Evolutionary conservation across 2,329 filamentous ascomycete species (phyloP).

Genomic region (Pseudopithomyces maydicus): DNA sequence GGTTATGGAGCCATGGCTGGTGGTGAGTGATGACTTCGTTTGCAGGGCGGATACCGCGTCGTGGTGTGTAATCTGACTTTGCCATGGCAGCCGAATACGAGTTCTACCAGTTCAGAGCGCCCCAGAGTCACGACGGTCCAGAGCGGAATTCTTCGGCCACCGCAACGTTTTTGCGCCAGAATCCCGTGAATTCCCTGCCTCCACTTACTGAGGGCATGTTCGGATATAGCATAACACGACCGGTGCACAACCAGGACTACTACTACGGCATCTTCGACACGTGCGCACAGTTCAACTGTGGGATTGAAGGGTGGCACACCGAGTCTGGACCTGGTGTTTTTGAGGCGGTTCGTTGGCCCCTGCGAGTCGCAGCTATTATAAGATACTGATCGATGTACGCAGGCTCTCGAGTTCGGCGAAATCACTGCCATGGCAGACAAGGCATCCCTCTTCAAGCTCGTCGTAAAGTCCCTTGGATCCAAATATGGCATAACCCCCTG

Average conservation of each 20-base stretch:
- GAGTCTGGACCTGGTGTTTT: slow-evolving; percentile 94
- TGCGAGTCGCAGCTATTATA: background rate
- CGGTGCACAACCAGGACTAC: slow-evolving; percentile 89
- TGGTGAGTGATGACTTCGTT: slow-evolving; percentile 60
- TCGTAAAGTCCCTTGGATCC: slow-evolving; percentile 85
- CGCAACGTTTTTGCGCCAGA: slow-evolving; percentile 73
- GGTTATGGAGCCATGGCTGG: slow-evolving; percentile 89
- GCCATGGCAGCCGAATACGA: slow-evolving; percentile 78
- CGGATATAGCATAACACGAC: slow-evolving; percentile 86
- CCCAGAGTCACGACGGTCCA: slow-evolving; percentile 54
- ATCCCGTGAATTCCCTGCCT: slow-evolving; percentile 75
- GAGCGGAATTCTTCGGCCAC: slow-evolving; percentile 70
- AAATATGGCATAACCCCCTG: slow-evolving; percentile 92
- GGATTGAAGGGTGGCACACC: slow-evolving; percentile 94
- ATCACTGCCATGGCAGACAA: slow-evolving; percentile 89
- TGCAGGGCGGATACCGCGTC: slow-evolving; percentile 19
- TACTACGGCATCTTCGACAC: slow-evolving; percentile 87
- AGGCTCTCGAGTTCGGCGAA: slow-evolving; percentile 86
- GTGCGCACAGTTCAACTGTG: slow-evolving; percentile 76
- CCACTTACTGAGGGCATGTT: slow-evolving; percentile 93
- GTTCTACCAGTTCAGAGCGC: slow-evolving; percentile 87
- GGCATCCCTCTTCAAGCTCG: slow-evolving; percentile 91
- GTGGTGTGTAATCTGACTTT: slow-evolving; percentile 21
- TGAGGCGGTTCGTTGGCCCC: slow-evolving; percentile 68
- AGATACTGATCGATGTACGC: slow-evolving; percentile 24